These are phyloP conservation scores for Colletotrichum eleusines DNA, from an alignment of 2,329 filamentous ascomycete genomes.

Conservation along the genomic window DNA sequence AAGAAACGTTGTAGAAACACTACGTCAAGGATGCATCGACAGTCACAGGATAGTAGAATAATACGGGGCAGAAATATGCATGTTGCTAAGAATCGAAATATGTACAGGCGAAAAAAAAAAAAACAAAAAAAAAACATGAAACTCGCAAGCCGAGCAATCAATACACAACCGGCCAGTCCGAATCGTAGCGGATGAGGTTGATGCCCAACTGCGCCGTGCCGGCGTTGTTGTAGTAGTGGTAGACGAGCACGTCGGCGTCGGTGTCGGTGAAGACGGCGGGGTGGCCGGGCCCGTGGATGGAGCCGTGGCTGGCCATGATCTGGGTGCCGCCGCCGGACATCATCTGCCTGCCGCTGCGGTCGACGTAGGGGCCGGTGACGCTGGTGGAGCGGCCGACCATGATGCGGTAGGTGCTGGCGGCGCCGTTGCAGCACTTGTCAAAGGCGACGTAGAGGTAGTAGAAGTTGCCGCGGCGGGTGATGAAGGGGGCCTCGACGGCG, in stretches of 20 bases:
- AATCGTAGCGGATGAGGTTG: constrained; percentile 49
- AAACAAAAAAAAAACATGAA: no score
- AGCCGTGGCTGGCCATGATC: constrained; percentile 47
- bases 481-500: constrained; percentile 49
- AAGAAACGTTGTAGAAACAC: rapidly evolving
- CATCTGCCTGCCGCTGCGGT: constrained; percentile 45
- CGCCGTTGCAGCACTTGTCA: constrained; percentile 49
- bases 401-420: constrained; percentile 48
- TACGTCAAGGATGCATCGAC: background rate
- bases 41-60: background rate
- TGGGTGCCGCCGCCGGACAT: constrained; percentile 49
- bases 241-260: constrained; percentile 49
- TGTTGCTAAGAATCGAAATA: background rate
- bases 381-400: constrained; percentile 51
- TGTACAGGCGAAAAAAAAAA: background rate
- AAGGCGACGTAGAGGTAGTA: constrained; percentile 52
- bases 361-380: constrained; percentile 48
- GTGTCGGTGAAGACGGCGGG: constrained; percentile 49
- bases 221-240: constrained; percentile 48
- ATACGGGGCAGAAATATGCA: background rate
- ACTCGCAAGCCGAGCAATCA: constrained; percentile 14
- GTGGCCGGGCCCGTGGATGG: constrained; percentile 49
- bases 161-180: constrained; percentile 49
- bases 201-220: constrained; percentile 47
- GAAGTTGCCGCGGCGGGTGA: constrained; percentile 46